Percentiles rank a stretch among this genome's conserved stretches.
Conservation (phyloP, 805 yeast species). For the Isabelozyma pseudorhagii region DNA sequence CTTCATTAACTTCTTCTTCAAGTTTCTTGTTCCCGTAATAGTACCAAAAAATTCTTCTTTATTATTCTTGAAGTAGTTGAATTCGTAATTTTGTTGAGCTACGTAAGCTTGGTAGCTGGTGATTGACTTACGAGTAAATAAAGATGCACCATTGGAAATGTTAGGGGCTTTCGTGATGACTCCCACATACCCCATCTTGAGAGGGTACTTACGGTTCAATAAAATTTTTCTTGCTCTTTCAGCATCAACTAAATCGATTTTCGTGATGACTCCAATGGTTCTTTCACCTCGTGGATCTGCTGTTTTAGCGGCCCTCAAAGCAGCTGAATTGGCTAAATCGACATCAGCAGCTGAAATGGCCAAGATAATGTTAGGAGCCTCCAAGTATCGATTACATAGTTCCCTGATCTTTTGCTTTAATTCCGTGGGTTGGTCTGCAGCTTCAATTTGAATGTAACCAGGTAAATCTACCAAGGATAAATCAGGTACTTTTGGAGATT, state of each 20-base stretch:
- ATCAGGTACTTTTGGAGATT: constrained; percentile 87
- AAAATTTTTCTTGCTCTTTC: constrained; percentile 64
- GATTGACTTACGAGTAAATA: constrained; percentile 46
- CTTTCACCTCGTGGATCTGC: constrained; percentile 95
- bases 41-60: constrained; percentile 60
- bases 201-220: constrained; percentile 79
- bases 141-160: constrained; percentile 21
- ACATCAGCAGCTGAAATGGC: constrained; percentile 98
- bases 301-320: constrained; percentile 80
- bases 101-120: constrained; percentile 61
- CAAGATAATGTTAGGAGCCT: constrained; percentile 87
- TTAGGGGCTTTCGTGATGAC: constrained; percentile 84
- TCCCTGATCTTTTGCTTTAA: constrained; percentile 75
- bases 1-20: constrained; percentile 78
- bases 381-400: constrained; percentile 81
- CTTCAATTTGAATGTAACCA: constrained; percentile 95
- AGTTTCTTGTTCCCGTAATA: constrained; percentile 67
- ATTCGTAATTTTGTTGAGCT: constrained; percentile 61
- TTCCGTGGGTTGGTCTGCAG: constrained; percentile 90
- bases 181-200: constrained; percentile 96
- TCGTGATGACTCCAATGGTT: constrained; percentile 94
- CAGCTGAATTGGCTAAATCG: constrained; percentile 94
- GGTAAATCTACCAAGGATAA: constrained; percentile 93
- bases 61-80: constrained; percentile 58
- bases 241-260: constrained; percentile 85